phyloP scores from a whole-genome alignment of 768 basidiomycete genomes.

The Floccularia luteovirens region DNA sequence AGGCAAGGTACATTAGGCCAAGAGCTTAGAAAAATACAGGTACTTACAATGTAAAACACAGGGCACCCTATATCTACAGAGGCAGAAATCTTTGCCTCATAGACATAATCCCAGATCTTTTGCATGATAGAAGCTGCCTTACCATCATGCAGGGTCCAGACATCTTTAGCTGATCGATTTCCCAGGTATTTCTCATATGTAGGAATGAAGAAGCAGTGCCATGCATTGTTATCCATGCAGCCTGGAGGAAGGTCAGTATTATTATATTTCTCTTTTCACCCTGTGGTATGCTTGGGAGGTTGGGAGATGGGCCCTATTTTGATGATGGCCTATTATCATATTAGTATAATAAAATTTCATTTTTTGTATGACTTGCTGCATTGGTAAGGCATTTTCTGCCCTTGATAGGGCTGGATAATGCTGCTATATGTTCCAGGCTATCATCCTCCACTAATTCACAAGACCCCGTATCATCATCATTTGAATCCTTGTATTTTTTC shows the following conservation, averaged over 20 bases:
- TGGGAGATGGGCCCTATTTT: not conserved
- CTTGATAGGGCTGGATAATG: not conserved
- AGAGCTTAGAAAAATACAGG: not conserved
- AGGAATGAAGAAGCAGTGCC: not conserved
- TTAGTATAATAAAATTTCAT: not conserved
- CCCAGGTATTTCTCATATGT: not conserved
- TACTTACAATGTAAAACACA: not conserved
- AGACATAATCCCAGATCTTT: not conserved
- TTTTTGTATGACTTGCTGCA: not conserved
- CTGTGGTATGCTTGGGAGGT: not conserved
- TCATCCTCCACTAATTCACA: not conserved
- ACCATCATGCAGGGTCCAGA: not conserved
- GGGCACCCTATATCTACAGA: not conserved
- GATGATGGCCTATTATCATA: not conserved
- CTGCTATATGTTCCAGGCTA: not conserved
- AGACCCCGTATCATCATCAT: not conserved
- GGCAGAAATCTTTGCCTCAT: not conserved
- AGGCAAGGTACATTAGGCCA: not conserved
- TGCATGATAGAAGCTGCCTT: not conserved
- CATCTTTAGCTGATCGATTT: not conserved
- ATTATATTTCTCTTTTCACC: not conserved
- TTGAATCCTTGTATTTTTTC: no score
- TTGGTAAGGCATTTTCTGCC: not conserved
- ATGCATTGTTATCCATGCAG: not conserved
- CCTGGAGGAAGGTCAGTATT: not conserved